Base-by-base conservation (phyloP, 108 stramenopile species). In the Aurantiochytrium sp. region DNA sequence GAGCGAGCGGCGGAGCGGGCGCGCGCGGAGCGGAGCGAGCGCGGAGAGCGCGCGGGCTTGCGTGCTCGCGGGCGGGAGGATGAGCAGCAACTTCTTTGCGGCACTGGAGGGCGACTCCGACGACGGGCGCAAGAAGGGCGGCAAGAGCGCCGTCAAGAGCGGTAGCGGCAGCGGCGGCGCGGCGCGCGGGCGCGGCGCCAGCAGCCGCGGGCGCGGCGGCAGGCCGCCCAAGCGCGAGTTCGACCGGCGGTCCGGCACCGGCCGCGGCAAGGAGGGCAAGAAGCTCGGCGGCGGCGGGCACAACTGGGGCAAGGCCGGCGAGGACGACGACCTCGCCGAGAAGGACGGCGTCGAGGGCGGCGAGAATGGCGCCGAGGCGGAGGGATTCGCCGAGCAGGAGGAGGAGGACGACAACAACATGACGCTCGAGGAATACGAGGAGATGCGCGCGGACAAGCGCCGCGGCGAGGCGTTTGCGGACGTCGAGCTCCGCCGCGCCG, bases 251-350 rank as follows among this genome's bases (percentile, higher is more conserved):
- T 95, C 94, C 54, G 96, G 96, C 59, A 96, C 96, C 54, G 96
- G 96, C 53, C 95, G 96, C 86, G 96, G 96, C 87, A 93, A 93
- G 65, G 96, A 97, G 90, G 93, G 94, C 89, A 95, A 95, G 89
- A 97, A 97, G 90, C 94, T 87, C 36, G 96, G 96, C 55, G 96
- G 94, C 22, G 96, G 96, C 65, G 95, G 94, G 52, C 94, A 92
- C 91, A 97, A 97, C 91, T 97, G 96, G 96, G 96, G 96, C 85
- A 52, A 86, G 85, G 52, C 85, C 86, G 52, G 52, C 52, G 86
- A 86, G 34, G 19, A 86, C 6, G 86, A 32, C 86, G 19, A 55
- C 37, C 39, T 17, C 12, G 92, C 92, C 69, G 95, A 95, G 88
- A 92, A 93, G 89, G 92, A 92, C 90, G 87, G 68, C 32, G 95